Conservation (phyloP, 495 filamentous ascomycete species). For the Aspergillus bridgeri region DNA sequence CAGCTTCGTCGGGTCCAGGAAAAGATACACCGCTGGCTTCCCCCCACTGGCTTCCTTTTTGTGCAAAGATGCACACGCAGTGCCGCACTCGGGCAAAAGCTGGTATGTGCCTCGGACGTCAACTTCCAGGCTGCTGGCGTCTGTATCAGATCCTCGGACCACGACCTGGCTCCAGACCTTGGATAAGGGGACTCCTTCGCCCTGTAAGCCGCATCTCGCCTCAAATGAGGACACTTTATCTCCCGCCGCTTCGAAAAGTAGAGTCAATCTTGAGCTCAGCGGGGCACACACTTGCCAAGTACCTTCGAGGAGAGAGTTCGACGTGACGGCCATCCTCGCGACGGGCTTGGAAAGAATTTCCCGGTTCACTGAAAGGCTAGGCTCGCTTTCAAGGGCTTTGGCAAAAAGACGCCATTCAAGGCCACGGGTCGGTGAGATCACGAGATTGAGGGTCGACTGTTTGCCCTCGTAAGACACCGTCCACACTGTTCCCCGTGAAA, state of each 20-base stretch:
- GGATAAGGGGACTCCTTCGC: conserved; percentile 24
- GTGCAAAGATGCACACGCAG: conserved; percentile 57
- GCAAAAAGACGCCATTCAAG: conserved; percentile 56
- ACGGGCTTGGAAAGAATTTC: conserved; percentile 52
- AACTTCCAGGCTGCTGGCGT: conserved; percentile 28
- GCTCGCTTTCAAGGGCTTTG: conserved; percentile 33
- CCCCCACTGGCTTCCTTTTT: conserved; percentile 22
- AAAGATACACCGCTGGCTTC: conserved; percentile 52
- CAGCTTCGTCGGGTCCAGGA: conserved; percentile 57
- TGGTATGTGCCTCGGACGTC: conserved; percentile 56
- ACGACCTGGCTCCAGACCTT: conserved; percentile 40
- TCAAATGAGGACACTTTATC: conserved; percentile 23
- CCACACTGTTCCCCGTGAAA: conserved; percentile 51
- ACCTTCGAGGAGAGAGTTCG: conserved; percentile 34
- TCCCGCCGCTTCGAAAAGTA: conserved; percentile 24
- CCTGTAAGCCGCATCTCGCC: conserved; percentile 39
- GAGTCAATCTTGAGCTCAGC: conserved; percentile 19
- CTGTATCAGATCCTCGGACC: conserved; percentile 28
- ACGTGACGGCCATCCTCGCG: conserved; percentile 45
- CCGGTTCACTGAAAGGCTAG: conserved; percentile 40
- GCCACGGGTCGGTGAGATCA: conserved; percentile 32
- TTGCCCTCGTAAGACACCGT: conserved; percentile 49
- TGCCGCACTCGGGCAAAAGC: conserved; percentile 62
- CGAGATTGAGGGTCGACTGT: conserved; percentile 45
- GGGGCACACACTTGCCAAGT: conserved; percentile 53